Conservation (phyloP, 106 monocot species). For the Dendrobium chrysotoxum region DNA sequence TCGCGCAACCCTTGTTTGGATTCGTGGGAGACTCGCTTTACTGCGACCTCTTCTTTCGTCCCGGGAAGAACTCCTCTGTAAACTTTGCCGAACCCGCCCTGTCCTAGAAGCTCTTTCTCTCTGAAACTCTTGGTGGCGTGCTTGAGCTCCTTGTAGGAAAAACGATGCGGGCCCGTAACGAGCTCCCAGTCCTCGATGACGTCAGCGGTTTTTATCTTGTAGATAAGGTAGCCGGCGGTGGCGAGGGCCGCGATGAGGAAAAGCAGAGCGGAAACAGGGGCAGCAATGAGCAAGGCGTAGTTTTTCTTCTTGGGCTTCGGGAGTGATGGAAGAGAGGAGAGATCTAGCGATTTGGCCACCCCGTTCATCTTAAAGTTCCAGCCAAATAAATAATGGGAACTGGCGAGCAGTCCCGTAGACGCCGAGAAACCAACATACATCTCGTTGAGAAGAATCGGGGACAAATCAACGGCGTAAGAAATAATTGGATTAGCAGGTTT, state of each 20-base stretch:
- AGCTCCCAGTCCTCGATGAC: constrained; percentile 47
- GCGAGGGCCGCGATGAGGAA: constrained; percentile 1
- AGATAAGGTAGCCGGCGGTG: constrained; percentile 15
- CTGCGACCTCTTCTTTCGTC: constrained; percentile 30
- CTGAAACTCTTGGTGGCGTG: constrained; percentile 38
- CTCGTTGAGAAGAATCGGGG: background rate
- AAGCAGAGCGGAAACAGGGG: constrained; percentile 11
- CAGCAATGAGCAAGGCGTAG: constrained; percentile 16
- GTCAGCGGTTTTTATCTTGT: constrained; percentile 38
- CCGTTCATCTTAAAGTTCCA: constrained; percentile 18
- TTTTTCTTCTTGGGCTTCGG: constrained; percentile 21
- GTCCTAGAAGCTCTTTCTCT: constrained; percentile 34
- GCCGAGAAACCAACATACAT: constrained; percentile 16
- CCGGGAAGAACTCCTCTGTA: constrained; percentile 42
- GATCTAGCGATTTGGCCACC: constrained; percentile 9
- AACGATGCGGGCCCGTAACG: constrained; percentile 45
- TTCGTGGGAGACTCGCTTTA: constrained; percentile 37
- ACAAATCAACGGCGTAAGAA: constrained; percentile 3
- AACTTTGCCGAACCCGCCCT: constrained; percentile 48
- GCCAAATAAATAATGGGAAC: constrained; percentile 11
- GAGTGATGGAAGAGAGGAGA: constrained; percentile 25
- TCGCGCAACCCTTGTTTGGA: constrained; percentile 39
- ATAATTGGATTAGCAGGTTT: constrained; percentile 6
- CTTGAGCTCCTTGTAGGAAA: constrained; percentile 40
- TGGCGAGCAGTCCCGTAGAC: background rate